A percentile compares a stretch with the other conserved stretches of the same genome.
These are phyloP conservation scores for Echinosophora koreensis DNA, from an alignment of 306 rosid species.

Conservation along the genomic window DNA sequence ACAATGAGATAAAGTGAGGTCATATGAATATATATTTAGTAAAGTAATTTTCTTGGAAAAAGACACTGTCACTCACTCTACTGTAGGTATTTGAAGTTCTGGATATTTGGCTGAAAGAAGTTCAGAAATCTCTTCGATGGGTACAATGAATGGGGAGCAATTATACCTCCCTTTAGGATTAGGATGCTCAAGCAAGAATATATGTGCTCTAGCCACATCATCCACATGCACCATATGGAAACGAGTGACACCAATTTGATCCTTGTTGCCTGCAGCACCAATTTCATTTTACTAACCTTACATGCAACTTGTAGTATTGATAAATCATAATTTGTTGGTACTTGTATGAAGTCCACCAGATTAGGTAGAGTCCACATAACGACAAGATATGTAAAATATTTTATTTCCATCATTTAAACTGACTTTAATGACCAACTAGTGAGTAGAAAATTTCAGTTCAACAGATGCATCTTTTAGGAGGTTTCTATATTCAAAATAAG, in stretches of 20 bases:
- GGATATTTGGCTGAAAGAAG: conserved; percentile 59
- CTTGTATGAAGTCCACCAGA: not conserved
- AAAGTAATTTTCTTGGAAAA: not conserved
- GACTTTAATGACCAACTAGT: too few species aligned
- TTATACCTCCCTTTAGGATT: conserved; percentile 65
- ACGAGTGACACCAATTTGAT: conserved; percentile 46
- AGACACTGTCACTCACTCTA: conserved; percentile 60
- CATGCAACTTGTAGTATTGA: not conserved
- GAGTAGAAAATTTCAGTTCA: not conserved
- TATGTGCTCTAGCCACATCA: conserved; percentile 68
- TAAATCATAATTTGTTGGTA: not conserved
- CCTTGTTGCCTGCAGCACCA: conserved; percentile 48
- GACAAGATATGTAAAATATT: not conserved
- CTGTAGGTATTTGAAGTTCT: conserved; percentile 54
- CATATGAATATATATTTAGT: not conserved
- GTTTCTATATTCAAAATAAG: not conserved
- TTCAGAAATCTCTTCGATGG: conserved; percentile 47
- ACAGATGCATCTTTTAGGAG: not conserved
- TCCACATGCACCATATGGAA: conserved; percentile 66
- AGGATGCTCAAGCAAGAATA: conserved; percentile 64
- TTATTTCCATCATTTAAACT: not conserved
- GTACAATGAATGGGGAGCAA: conserved; percentile 56
- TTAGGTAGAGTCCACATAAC: not conserved
- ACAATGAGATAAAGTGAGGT: not conserved
- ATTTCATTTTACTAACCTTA: conserved; percentile 13